Conservation (phyloP, 2,329 filamentous ascomycete species). For the Penicillium paneum region DNA sequence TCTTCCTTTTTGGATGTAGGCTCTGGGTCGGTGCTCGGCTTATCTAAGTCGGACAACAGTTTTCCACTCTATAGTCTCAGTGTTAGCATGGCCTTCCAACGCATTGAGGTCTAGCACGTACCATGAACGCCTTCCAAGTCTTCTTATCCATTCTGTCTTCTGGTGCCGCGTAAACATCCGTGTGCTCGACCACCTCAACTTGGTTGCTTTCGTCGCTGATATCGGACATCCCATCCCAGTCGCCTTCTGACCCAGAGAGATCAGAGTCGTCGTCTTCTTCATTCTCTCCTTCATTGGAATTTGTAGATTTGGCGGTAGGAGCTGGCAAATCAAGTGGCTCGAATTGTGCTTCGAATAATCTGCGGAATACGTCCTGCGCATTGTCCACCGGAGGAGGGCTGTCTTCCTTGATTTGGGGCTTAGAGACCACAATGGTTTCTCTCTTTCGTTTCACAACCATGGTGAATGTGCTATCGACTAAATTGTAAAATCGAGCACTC, state of each 20-base stretch:
- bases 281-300: constrained; percentile 26
- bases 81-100: constrained; percentile 5
- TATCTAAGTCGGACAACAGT: constrained; percentile 42
- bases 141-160: constrained; percentile 58
- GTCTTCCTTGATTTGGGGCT: constrained; percentile 22
- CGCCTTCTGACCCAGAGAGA: constrained; percentile 42
- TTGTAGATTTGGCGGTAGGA: constrained; percentile 9
- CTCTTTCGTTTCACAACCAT: constrained; percentile 52
- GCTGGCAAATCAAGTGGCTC: constrained; percentile 58
- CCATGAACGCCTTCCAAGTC: constrained; percentile 78
- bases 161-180: constrained; percentile 42
- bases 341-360: constrained; percentile 86
- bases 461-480: constrained; percentile 11
- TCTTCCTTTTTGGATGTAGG: constrained; percentile 34
- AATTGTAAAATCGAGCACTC: background rate
- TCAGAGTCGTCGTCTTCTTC: constrained; percentile 27
- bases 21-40: constrained; percentile 16
- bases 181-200: constrained; percentile 64
- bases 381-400: constrained; percentile 23
- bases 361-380: constrained; percentile 71
- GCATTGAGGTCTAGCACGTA: constrained; percentile 29
- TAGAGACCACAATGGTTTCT: constrained; percentile 33
- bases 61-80: constrained; percentile 39
- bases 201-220: constrained; percentile 40
- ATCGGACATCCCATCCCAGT: constrained; percentile 64